Percentiles rank a stretch among this genome's conserved stretches.
phyloP scores from a whole-genome alignment of 2,329 filamentous ascomycete species.

The Zasmidium citrigriseum region DNA sequence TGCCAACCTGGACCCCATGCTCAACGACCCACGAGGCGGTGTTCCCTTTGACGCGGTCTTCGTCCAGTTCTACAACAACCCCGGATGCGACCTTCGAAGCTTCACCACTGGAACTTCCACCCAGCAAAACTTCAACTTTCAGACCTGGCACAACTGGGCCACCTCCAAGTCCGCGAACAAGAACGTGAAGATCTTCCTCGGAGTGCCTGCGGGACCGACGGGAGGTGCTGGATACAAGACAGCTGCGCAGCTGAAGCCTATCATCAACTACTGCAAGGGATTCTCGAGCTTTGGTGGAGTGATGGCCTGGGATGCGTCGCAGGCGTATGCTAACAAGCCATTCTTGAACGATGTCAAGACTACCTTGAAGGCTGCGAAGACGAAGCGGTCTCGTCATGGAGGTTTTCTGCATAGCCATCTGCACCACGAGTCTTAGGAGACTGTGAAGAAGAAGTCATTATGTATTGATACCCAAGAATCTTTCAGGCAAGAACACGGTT shows the following conservation, averaged over 20 bases:
- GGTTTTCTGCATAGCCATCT: neutral
- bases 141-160: conserved; percentile 46
- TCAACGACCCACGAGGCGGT: conserved; percentile 62
- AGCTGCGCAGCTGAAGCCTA: conserved; percentile 26
- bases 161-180: conserved; percentile 26
- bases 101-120: conserved; percentile 38
- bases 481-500: neutral
- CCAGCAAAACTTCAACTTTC: conserved; percentile 54
- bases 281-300: conserved; percentile 40
- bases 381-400: neutral
- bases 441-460: neutral
- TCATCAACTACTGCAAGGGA: conserved; percentile 29
- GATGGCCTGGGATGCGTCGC: conserved; percentile 54
- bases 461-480: neutral
- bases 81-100: conserved; percentile 45
- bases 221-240: conserved; percentile 35
- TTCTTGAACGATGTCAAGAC: conserved; percentile 26
- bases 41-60: conserved; percentile 54
- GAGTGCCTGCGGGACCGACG: conserved; percentile 37
- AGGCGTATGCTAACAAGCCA: conserved; percentile 34
- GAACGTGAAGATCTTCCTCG: conserved; percentile 37
- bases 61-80: conserved; percentile 50
- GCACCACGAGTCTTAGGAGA: neutral
- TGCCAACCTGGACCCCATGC: conserved; percentile 31
- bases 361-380: neutral